Base-by-base conservation (phyloP, 768 basidiomycete genomes). In the Boletales sp. region DNA sequence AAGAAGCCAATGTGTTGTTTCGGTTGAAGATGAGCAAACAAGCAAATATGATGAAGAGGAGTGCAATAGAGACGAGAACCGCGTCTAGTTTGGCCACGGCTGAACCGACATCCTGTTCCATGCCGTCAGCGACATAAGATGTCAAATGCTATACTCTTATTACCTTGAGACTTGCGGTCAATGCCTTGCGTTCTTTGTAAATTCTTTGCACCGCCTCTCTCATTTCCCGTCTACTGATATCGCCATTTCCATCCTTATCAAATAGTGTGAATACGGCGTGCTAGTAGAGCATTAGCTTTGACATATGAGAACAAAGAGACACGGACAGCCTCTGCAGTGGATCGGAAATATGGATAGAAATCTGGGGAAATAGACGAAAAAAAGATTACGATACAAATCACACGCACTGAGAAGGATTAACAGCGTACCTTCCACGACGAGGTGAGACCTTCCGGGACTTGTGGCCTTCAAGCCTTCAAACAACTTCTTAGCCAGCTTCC, bases 161-260 rank as follows among this genome's bases (percentile, higher is more conserved):
- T 40, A 81, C 87, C 73, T 89, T 89, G 34, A 91, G 73, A 57
- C 84, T 80, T 17, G 85, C 74, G 4, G 77, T 81, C 32, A 91
- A 69, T 0, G 86, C 74, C 61, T 87, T 90, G 15, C 88, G 78
- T 63, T 91, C 88, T 42, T 78, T 74, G 60, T 91, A 91, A 40
- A 90, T 89, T 34, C 87, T 72, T 54, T 87, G 85, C 8, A 91
- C 88, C 2, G 85, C 86, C 59, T 87, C 86, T 31, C 89, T 78
- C 87, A 90, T 91, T 66, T 91, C 89, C 17, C 71, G 74, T 62
- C 83, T 89, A 3, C 74, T 77, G 41, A 90, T 85, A 56, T 90
- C 88, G 10, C 87, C 89, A 59, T 91, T 91, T n/a, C 77, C 82
- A 62, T 90, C 88, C 62, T 83, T 86, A 62, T 90, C 88, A 52